Evolutionary conservation across 352 stramenopile genomes (phyloP).

Genomic region (Phytophthora citrophthora): DNA sequence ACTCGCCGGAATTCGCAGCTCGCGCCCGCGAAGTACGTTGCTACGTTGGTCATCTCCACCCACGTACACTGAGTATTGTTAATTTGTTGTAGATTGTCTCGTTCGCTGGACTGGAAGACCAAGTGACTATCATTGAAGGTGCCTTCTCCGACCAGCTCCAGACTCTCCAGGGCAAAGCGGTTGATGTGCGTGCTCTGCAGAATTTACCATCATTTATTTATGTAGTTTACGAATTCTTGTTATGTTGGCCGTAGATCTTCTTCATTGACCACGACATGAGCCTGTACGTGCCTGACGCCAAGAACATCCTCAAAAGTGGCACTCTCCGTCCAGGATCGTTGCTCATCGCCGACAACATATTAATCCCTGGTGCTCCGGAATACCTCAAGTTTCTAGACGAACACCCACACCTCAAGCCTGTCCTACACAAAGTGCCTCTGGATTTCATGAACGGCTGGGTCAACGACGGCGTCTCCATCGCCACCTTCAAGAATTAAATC

Average conservation of each 20-base stretch:
- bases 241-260: constrained; percentile 21
- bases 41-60: not conserved
- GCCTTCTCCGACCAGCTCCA: not conserved
- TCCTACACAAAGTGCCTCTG: no score
- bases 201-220: no score
- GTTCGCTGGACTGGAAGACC: not conserved
- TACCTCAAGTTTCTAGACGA: constrained; percentile 45
- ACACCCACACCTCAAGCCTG: no score
- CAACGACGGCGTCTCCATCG: no score
- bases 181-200: no score
- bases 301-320: constrained; percentile 45
- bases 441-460: no score
- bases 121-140: not conserved
- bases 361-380: constrained; percentile 46
- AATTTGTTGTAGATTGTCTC: not conserved
- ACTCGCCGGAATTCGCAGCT: constrained; percentile 24
- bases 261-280: constrained; percentile 60
- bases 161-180: not conserved
- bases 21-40: constrained; percentile 20
- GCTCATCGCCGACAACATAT: constrained; percentile 6
- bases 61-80: no score
- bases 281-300: constrained; percentile 45
- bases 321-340: constrained; percentile 14
- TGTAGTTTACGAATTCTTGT: not conserved
- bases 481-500: no score